Percentiles rank a stretch among this genome's conserved stretches.
phyloP scores from a whole-genome alignment of 2,329 filamentous ascomycete genomes.

The Sclerotinia spermophila region DNA sequence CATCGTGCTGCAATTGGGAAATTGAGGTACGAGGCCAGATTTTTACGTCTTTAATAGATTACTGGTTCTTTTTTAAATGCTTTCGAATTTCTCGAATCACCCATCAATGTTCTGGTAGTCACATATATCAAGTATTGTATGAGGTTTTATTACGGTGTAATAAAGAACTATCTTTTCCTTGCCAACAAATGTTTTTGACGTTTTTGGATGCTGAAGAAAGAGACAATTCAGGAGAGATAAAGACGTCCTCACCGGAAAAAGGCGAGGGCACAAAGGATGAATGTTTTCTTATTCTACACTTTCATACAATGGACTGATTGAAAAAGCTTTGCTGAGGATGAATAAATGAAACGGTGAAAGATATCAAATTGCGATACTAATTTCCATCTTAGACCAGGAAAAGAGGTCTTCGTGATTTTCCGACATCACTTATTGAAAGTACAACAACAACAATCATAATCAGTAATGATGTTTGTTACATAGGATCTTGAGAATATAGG shows the following conservation, averaged over 20 bases:
- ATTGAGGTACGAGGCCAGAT: neutral
- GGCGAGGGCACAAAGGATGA: neutral
- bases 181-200: neutral
- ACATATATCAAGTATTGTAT: neutral
- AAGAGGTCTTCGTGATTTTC: neutral
- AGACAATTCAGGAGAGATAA: neutral
- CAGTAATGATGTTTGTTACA: too few relatives aligned
- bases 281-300: too few relatives aligned
- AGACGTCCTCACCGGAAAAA: slow-evolving; percentile 3
- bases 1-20: neutral
- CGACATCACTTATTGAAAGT: neutral
- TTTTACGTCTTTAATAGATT: neutral
- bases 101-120: neutral
- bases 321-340: neutral
- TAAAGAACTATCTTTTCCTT: neutral
- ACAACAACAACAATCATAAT: neutral
- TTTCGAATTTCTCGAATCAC: neutral
- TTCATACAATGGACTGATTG: neutral
- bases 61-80: neutral
- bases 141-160: neutral
- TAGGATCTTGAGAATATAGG: neutral
- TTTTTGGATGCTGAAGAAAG: slow-evolving; percentile 2
- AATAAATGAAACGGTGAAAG: neutral
- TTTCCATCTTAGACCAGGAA: neutral
- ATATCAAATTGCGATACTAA: neutral